Base-by-base conservation (phyloP, 352 stramenopile genomes). In the Pythium dissimile region DNA sequence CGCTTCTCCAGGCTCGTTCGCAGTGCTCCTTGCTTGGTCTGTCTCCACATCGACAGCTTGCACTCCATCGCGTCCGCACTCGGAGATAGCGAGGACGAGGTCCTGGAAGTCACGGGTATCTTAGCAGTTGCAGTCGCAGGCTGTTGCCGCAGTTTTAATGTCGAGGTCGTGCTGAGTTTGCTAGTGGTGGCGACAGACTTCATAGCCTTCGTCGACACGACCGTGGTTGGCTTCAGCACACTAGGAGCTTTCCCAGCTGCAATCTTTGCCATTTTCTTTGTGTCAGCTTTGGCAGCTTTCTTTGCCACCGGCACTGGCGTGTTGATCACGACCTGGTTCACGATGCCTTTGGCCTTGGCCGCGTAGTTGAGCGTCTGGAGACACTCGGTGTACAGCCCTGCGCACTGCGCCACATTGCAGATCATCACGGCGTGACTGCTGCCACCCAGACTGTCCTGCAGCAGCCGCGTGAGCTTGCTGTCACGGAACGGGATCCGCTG, bases 401-500 rank as follows among this genome's bases (percentile, higher is more conserved):
- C 37, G 13, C 38, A 45, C 7, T 62, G 54, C 1, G 70, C 63
- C 34, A 79, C 55, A 35, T 77, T 73, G 48, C 64, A 82, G 57
- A 82, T 64, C 73, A 82, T 64, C 6, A 82, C 53, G 1, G 64
- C 67, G 27, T 75, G 69, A 26, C 61, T 79, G 51, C 62, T 76
- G 2, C 71, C 70, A 0, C 71, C 63, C 1, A 82, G 39, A 49
- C 64, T 73, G 60, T 77, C 71, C 44, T 84, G 85, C 42, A 94
- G 69, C n/a, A 95, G 51, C 12, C 80, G 66, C 46, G 79, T 89
- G 34, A 92, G 67, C 52, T 85, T 91, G 38, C 75, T 85, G 42
- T 92, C 79, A 18, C 77, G 71, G 41, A 87, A 89, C 28, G 85
- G 81, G 27, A 96, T 86, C 15, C 51, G 65, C 61, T 86, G 84